A percentile compares a stretch with the other conserved stretches of the same genome.
Conservation (phyloP, 306 rosid genomes). For the Quercus aquifolioides region DNA sequence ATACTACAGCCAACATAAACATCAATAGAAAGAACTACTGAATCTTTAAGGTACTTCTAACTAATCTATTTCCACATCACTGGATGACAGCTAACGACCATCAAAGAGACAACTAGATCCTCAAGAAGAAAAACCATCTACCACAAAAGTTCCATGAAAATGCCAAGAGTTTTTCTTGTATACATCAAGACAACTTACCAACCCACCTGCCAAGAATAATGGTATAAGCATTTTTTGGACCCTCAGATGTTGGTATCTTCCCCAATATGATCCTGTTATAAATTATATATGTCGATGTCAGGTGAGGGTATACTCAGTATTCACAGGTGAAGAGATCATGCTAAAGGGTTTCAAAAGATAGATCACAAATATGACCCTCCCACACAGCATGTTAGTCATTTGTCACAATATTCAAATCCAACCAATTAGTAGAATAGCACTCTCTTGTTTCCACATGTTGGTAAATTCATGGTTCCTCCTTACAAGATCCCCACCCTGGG, state of each 20-base stretch:
- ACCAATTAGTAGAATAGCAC: conserved; percentile 21
- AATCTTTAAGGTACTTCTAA: too few species aligned
- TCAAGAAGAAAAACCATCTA: conserved; percentile 6
- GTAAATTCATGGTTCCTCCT: not conserved
- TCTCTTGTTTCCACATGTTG: conserved; percentile 20
- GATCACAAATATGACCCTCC: conserved; percentile 30
- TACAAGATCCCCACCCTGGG: too few species aligned
- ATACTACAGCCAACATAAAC: not conserved
- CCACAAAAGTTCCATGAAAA: conserved; percentile 26
- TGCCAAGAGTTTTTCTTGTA: conserved; percentile 30
- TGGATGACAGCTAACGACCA: not conserved
- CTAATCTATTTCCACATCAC: too few species aligned
- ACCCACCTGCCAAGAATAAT: conserved; percentile 92
- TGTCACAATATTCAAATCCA: conserved; percentile 30
- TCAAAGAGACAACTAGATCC: conserved; percentile 8
- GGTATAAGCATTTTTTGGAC: conserved; percentile 85
- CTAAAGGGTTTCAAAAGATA: conserved; percentile 47
- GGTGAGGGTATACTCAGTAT: conserved; percentile 48
- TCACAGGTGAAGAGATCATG: conserved; percentile 50
- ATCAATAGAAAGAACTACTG: too few species aligned
- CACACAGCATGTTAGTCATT: conserved; percentile 32
- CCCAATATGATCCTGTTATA: conserved; percentile 94
- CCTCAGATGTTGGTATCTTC: conserved; percentile 86
- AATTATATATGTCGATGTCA: conserved; percentile 73
- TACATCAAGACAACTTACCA: conserved; percentile 60